These are phyloP conservation scores for Cyclotella atomus DNA, from an alignment of 108 stramenopile genomes.

Conservation along the genomic window DNA sequence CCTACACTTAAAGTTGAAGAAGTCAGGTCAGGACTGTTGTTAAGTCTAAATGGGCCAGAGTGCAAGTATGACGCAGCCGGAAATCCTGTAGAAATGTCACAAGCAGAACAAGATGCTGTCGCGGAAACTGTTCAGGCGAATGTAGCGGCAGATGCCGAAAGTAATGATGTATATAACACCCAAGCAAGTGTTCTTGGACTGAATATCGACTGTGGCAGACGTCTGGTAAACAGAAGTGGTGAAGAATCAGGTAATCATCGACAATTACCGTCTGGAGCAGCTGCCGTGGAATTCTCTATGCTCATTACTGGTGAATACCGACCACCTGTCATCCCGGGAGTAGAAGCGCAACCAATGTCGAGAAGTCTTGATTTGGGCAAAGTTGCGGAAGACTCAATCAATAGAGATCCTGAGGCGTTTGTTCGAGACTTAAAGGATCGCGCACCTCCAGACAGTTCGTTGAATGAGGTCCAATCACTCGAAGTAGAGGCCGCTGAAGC, in stretches of 20 bases:
- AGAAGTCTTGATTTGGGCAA: constrained; percentile 14
- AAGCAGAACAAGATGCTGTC: constrained; percentile 12
- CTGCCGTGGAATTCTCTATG: constrained; percentile 30
- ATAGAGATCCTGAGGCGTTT: constrained; percentile 23
- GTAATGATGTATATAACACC: background rate
- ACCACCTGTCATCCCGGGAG: constrained; percentile 9
- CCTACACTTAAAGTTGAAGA: constrained; percentile 1
- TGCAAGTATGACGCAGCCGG: constrained; percentile 9
- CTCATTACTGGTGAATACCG: constrained; percentile 35
- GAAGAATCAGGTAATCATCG: background rate
- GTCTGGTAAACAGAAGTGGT: background rate
- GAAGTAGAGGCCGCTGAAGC: constrained; percentile 7
- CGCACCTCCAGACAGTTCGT: background rate
- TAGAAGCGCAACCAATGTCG: constrained; percentile 3
- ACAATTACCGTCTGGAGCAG: constrained; percentile 20
- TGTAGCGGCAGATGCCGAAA: background rate
- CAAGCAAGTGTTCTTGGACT: background rate
- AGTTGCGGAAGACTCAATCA: constrained; percentile 41
- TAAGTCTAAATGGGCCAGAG: background rate
- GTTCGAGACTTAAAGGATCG: constrained; percentile 34
- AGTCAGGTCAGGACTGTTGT: constrained; percentile 4
- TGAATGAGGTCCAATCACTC: background rate
- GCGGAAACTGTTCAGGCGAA: constrained; percentile 9
- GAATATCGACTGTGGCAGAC: background rate
- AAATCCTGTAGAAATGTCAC: constrained; percentile 6